These are phyloP conservation scores for Chlorella sp. DNA, from an alignment of 139 green algal species.

Conservation along the genomic window DNA sequence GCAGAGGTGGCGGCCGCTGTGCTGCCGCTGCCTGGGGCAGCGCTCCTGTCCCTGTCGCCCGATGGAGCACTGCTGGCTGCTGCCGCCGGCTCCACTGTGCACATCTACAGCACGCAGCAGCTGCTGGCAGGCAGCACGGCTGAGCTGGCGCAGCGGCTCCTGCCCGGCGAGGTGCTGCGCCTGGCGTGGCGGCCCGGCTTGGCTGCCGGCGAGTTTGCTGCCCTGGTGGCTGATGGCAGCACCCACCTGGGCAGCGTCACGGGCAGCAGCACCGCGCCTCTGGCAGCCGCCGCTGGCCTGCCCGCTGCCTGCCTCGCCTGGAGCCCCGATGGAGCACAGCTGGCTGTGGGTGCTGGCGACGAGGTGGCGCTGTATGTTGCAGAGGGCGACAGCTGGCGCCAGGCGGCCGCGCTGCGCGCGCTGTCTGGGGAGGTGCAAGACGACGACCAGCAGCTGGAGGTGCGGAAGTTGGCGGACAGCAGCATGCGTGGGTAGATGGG, in stretches of 20 bases:
- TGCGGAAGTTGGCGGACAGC: too few species aligned
- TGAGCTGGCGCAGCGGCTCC: not conserved
- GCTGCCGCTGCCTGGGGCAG: not conserved
- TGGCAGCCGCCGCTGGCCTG: not conserved
- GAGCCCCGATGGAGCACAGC: conserved; percentile 37
- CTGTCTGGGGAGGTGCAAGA: conserved; percentile 13
- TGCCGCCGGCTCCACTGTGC: not conserved
- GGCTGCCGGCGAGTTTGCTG: conserved; percentile 4
- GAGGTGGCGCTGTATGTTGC: conserved; percentile 7
- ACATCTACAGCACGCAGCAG: conserved; percentile 31
- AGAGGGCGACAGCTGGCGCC: not conserved
- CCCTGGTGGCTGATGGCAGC: conserved; percentile 22
- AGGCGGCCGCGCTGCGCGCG: not conserved
- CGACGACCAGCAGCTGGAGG: not conserved
- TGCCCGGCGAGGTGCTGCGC: not conserved
- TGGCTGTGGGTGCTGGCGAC: conserved; percentile 31
- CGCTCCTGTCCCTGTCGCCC: conserved; percentile 27
- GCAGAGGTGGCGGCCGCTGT: not conserved
- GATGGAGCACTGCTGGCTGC: conserved; percentile 26
- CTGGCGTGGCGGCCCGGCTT: not conserved
- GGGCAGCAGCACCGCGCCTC: not conserved
- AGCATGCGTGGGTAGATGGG: too few species aligned
- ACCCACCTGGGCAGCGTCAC: conserved; percentile 12
- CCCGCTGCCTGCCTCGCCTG: conserved; percentile 20
- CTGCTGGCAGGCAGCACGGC: not conserved